phyloP scores from a whole-genome alignment of 305 asterid species.

The Petunia hybrid region DNA sequence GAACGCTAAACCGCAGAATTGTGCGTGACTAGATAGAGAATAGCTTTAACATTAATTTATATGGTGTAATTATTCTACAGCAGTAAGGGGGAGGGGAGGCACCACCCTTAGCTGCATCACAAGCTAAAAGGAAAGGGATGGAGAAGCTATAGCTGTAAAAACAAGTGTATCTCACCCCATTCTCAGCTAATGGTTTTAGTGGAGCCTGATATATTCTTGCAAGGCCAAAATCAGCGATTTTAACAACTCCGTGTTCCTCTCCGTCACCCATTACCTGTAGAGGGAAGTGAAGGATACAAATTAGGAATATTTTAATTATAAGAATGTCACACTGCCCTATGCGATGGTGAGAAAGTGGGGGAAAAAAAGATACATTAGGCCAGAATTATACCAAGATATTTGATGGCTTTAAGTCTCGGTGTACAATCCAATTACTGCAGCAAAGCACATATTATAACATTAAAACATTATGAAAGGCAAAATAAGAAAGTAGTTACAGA shows the following conservation, averaged over 20 bases:
- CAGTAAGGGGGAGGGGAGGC: neutral
- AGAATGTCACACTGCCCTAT: constrained; percentile 8
- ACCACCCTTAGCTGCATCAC: constrained; percentile 5
- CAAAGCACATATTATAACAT: constrained; percentile 8
- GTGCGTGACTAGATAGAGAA: neutral
- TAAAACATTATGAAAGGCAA: neutral
- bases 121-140: neutral
- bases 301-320: neutral
- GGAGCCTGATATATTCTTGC: constrained; percentile 98
- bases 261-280: constrained; percentile 98
- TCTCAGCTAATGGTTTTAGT: constrained; percentile 80
- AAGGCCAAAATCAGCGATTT: constrained; percentile 98
- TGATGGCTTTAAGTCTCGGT: constrained; percentile 98
- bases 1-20: neutral
- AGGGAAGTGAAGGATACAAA: constrained; percentile 9
- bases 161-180: constrained; percentile 71
- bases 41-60: constrained; percentile 15
- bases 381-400: constrained; percentile 78
- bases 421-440: constrained; percentile 98
- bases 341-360: neutral
- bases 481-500: neutral
- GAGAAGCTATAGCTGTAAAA: constrained; percentile 16
- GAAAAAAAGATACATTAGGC: neutral
- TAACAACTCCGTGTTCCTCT: constrained; percentile 94
- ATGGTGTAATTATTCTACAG: neutral